Evolutionary conservation across 176 grass and related monocot genomes (phyloP), one percentile per base, ranked within the genome.

Genomic region (Avena atlantica): DNA sequence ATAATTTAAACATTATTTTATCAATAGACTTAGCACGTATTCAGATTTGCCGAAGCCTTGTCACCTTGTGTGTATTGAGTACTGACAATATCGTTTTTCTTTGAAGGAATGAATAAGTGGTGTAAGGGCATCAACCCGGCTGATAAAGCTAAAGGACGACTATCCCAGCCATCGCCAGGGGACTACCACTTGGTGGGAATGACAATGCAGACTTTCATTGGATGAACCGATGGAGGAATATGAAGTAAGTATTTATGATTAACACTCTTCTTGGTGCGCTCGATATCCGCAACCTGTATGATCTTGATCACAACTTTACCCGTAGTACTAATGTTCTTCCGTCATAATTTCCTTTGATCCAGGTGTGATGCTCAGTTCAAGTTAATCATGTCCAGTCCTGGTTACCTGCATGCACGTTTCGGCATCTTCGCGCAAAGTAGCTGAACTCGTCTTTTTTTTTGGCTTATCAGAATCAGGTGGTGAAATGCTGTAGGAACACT

Each of bases 121-220:
- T 34, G 65, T 36, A 68, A 68, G 29, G 65, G 65, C 65, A 68
- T 68, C 29, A 68, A 68, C 65, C 6, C 13, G 27, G 65, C 29
- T 68, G 65, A 69, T 37, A 69, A 69, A 37, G 66, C 65, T 68
- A 68, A 68, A 68, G 65, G 7, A 9, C 27, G 65, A 37, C 65
- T 9, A 37, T 68, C 65, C 6, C 14, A 68, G 31, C 65, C 14
- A 68, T 17, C 31, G 7, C 66, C 66, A 37, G 65, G 65, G 29
- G 65, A 68, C 2, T 68, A 68, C 65, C 65, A 68, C 65, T 36
- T 68, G 65, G 65, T 68, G 13, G 65, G 65, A 68, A 36, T 34
- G 25, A 68, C 65, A 68, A 68, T 68, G 65, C 65, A 68, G 65
- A 68, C 65, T 34, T 68, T 68, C 65, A 36, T 68, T 8, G 65